These are phyloP conservation scores for Populus hybrid DNA, from an alignment of 441 rosid species.

Conservation along the genomic window DNA sequence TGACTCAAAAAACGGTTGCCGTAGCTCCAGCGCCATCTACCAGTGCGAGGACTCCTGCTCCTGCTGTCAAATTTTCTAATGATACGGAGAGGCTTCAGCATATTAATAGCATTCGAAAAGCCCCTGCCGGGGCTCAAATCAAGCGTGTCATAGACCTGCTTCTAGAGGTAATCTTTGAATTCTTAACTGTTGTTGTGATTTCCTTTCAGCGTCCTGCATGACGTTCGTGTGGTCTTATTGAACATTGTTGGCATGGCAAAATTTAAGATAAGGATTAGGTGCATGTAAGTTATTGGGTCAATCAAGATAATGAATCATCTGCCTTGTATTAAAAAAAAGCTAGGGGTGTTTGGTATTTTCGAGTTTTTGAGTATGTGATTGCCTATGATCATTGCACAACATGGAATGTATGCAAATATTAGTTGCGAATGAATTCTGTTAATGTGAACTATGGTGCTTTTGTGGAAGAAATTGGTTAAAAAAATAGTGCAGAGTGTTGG, in stretches of 20 bases:
- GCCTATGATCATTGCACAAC: background rate
- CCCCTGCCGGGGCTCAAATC: conserved; percentile 84
- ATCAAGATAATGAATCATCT: background rate
- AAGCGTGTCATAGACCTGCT: conserved; percentile 84
- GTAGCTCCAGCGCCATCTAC: conserved; percentile 32
- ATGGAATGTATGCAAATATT: background rate
- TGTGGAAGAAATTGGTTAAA: background rate
- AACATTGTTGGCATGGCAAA: background rate
- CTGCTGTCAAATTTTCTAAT: conserved; percentile 68
- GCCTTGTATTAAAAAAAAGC: background rate
- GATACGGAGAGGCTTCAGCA: conserved; percentile 76
- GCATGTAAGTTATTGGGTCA: background rate
- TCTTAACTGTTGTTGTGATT: background rate
- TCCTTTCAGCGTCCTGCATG: background rate
- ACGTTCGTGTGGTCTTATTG: background rate
- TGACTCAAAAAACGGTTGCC: conserved; percentile 28
- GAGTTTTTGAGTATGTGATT: background rate
- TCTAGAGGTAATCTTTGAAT: conserved; percentile 39
- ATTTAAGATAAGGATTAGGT: background rate
- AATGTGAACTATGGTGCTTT: background rate
- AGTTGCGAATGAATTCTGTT: background rate
- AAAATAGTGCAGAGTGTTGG: no score
- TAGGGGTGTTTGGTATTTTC: background rate
- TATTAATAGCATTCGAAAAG: conserved; percentile 66
- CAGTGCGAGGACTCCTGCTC: conserved; percentile 38